Evolutionary conservation across 2,329 filamentous ascomycete genomes (phyloP), one percentile per base, ranked within the genome.

Genomic region (Colletotrichum caudatum): DNA sequence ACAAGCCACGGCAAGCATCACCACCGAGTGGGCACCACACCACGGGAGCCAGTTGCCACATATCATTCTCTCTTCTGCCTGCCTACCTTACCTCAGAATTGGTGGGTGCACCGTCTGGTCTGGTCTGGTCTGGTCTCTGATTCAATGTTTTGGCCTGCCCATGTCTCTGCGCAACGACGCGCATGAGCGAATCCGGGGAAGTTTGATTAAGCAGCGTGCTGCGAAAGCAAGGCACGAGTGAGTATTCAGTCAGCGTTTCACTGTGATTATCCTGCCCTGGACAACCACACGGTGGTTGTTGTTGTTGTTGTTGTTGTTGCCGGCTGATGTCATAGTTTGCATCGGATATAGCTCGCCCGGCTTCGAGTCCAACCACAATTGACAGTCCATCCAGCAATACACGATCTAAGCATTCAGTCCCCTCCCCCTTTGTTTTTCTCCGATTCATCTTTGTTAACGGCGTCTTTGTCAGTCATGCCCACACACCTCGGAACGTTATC

Each of bases 131-230:
- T 44, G 20, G 18, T 51, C 56, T 53, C 46, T 26, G 53, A 63
- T 69, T n/a, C 65, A 59, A 60, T 64, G 59, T 64, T 71, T 59
- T 69, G 65, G 54, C 23, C 41, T 1, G 59, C 59, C 37, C 65
- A 50, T 48, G 41, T 69, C 53, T 69, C 65, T 64, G 53, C 60
- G 65, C 60, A 69, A 60, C 59, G 26, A 72, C 60, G 66, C 35
- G 59, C 69, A 69, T 72, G 59, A 60, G 33, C 69, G 37, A 64
- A 64, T 69, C 69, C 69, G 69, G 65, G 64, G 69, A 60, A 56
- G 20, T 50, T 46, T 56, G 39, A 54, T 37, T 60, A 60, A 59
- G 59, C 54, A 57, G 54, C 53, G 44, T 54, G 26, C 64, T 41
- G 39, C 60, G 44, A 56, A 59, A 44, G 12, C 59, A 64, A 64